Base-by-base conservation (phyloP, 441 rosid species). In the Adansonia grandidieri region DNA sequence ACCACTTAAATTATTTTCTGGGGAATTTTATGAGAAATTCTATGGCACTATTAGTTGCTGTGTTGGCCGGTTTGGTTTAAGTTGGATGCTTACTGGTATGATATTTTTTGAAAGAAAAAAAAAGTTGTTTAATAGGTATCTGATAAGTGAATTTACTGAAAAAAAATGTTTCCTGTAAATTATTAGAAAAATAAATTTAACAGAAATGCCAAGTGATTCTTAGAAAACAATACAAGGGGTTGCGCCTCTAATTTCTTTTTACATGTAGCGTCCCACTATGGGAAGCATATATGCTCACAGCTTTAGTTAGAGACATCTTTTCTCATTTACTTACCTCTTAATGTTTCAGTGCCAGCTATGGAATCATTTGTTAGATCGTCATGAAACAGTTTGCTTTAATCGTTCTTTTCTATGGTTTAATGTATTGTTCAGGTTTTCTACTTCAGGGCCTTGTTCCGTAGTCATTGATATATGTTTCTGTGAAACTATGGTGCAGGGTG, bases 401-500 rank as follows among this genome's bases (percentile, higher is more conserved):
- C 47, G 8, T 37, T 65, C 13, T 7, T 37, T 65, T 65, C 40
- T 2, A 64, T 15, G 70, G 70, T 65, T n/a, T 37, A 37, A 11
- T 5, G 6, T 50, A 48, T 70, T 8, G 1, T 7, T 70, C 6
- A 28, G 22, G 32, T 32, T 32, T n/a, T 56, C 14, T 42, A 5
- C 9, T 0, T 5, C 22, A 40, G 61, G 60, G 60, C 17, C 60
- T n/a, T 56, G 22, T 19, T 17, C 60, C 17, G 17, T 62, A 62
- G 67, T 62, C 17, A 62, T 62, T 62, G 67, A 63, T 63, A 14
- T 32, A 32, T 63, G 45, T 74, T 3, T 28, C n/a, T 50, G 3
- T 14, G 44, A 70, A 42, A 32, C 13, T 32, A 47, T 58, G 22
- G 48, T 81, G 76, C 91, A 96, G 98, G 85, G 89, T 94, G 9